Base-by-base conservation (phyloP, 2,329 filamentous ascomycete species). In the Verticillium nonalfalfae region DNA sequence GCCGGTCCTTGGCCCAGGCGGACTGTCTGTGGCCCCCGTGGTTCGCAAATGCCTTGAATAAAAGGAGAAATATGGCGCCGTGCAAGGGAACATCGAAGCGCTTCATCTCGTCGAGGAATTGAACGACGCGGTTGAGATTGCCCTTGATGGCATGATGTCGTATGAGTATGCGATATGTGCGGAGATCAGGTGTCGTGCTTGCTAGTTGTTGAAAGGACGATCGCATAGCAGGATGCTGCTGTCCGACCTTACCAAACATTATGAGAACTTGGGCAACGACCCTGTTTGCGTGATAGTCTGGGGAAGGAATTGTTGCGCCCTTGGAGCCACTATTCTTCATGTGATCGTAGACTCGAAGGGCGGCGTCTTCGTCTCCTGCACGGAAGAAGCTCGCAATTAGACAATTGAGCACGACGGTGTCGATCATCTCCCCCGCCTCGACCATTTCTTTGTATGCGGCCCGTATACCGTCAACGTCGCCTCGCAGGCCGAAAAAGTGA, bases 371-470 rank as follows among this genome's bases (percentile, higher is more conserved):
- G 70, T 99, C 93, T 50, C 89, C 89, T 14, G 89, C 87, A 61
- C 86, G 82, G 54, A 97, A 80, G 21, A 98, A 82, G 1, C 92
- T 88, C 0, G 87, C 82, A 64, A 98, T 90, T 68, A 97, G 87
- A 67, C 90, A 91, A 71, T 98, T 98, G 73, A 98, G 81, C 14
- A 93, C 89, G 2, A 90, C 81, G 0, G 91, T 93, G 72, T 98
- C 94, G 60, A 99, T 87, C 64, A 97, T 87, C 72, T 98, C 91
- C 38, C 93, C 92, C 0, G 87, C 84, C 40, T 90, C 79, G n/a
- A 98, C 89, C 74, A 97, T 89, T 26, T 93, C 87, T 65, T 84
- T 85, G 73, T 97, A 99, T 0, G 91, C 88, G 36, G 83, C 83
- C 55, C 93, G 83, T 26, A 97, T 85, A 3, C 85, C 90, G 63